Base-by-base conservation (phyloP, 306 rosid species). In the Medicago ruthenica region DNA sequence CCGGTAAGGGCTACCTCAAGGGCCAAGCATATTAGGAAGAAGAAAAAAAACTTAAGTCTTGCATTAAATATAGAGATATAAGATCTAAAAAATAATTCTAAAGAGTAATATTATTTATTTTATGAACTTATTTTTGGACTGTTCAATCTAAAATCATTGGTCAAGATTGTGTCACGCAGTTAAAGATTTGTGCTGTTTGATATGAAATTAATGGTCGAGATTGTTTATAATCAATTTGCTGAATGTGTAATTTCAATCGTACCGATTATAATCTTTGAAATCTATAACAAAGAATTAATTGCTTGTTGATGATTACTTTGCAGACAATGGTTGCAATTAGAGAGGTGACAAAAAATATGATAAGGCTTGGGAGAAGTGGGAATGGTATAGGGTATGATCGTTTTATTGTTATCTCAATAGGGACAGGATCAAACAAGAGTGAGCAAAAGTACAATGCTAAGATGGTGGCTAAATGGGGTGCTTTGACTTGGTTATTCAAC, bases 271-370 rank as follows among this genome's bases (percentile, higher is more conserved):
- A 24, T 24, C 1, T 24, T 27, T 27, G 31, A 27, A 27, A 0
- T 27, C 0, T 27, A 27, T 27, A 27, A 27, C 31, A 27, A 27
- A 27, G 31, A 27, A 27, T 27, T 27, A 3, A 27, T 27, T 51
- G 58, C 16, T 17, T 17, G 1, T 53, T 53, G 60, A 53, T 55
- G 4, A 18, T 9, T 21, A 55, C 1, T 55, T 39, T 80, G 44
- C 76, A 86, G 93, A 72, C 85, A 44, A 74, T 83, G 74, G 78
- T 84, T 40, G 93, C 90, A 55, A 75, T 88, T 0, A 74, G 82
- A 75, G 92, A 88, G 80, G 86, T 82, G 69, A 64, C 27, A 0
- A 84, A 60, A 58, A 50, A 86, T 50, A 58, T 76, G 3, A 45
- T 55, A 5, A 71, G 83, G 66, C 31, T 27, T 37, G 70, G 70